A percentile compares a stretch with the other conserved stretches of the same genome.
Evolutionary conservation across 305 asterid species (phyloP).

Genomic region (Striga hermonthica): DNA sequence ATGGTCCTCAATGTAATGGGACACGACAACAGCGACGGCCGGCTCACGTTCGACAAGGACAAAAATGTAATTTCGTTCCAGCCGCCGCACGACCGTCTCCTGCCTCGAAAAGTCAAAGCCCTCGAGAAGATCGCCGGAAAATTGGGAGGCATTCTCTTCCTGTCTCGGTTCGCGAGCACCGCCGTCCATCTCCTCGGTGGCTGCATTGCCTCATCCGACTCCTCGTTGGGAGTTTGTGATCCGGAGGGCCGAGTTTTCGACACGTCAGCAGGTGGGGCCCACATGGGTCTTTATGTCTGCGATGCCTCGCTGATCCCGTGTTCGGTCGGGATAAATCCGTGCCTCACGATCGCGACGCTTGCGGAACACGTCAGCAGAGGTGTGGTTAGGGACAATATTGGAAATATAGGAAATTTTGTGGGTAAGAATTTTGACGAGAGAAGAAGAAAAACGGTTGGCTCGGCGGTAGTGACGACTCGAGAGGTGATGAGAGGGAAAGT

Average conservation of each 20-base stretch:
- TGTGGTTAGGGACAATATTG: conserved; percentile 30
- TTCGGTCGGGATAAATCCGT: conserved; percentile 52
- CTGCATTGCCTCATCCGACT: conserved; percentile 43
- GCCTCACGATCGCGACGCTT: conserved; percentile 50
- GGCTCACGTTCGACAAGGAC: conserved; percentile 34
- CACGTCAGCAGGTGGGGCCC: conserved; percentile 32
- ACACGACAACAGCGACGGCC: conserved; percentile 41
- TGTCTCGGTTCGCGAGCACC: conserved; percentile 47
- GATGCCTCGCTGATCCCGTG: conserved; percentile 61
- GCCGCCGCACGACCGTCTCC: conserved; percentile 45
- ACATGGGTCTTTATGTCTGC: conserved; percentile 46
- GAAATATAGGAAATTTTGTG: conserved; percentile 12
- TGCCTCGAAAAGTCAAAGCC: conserved; percentile 42
- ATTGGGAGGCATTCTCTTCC: conserved; percentile 48
- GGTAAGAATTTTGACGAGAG: neutral
- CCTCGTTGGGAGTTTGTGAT: conserved; percentile 45
- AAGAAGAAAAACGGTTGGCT: neutral
- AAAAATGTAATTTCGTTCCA: conserved; percentile 31
- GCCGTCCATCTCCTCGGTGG: conserved; percentile 58
- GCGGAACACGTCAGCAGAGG: conserved; percentile 50
- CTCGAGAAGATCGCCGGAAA: conserved; percentile 46
- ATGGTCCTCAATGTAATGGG: conserved; percentile 52
- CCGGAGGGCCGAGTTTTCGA: conserved; percentile 48
- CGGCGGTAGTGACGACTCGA: conserved; percentile 23
- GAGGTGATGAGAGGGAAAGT: conserved; percentile 51